phyloP scores from a whole-genome alignment of 352 stramenopile genomes.

The Phytophthora hibernalis region DNA sequence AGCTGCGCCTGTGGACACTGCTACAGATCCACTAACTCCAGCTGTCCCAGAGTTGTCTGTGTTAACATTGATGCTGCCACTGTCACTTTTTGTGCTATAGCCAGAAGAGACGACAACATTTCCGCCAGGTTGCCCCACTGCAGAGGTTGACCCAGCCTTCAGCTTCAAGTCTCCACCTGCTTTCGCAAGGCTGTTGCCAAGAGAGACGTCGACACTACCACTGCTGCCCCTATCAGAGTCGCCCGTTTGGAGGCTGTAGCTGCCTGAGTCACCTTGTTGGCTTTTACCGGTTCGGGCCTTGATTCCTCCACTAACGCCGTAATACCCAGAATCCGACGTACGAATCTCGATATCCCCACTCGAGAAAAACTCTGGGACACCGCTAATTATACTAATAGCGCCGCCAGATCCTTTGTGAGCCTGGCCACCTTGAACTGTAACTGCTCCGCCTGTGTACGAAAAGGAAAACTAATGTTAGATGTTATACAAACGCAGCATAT shows the following conservation, averaged over 20 bases:
- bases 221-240: slow-evolving; percentile 49
- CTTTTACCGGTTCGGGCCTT: slow-evolving; percentile 63
- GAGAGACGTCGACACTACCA: slow-evolving; percentile 29
- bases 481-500: not conserved
- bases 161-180: slow-evolving; percentile 34
- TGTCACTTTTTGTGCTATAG: slow-evolving; percentile 67
- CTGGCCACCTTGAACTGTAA: slow-evolving; percentile 56
- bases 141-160: slow-evolving; percentile 41
- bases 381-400: slow-evolving; percentile 52
- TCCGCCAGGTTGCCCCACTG: slow-evolving; percentile 67
- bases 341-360: slow-evolving; percentile 70
- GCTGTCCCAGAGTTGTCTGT: slow-evolving; percentile 76
- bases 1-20: slow-evolving; percentile 64
- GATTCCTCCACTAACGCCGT: slow-evolving; percentile 79
- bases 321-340: slow-evolving; percentile 68
- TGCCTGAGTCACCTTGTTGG: slow-evolving; percentile 62
- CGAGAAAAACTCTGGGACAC: slow-evolving; percentile 44
- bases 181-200: slow-evolving; percentile 30
- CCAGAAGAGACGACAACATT: slow-evolving; percentile 83
- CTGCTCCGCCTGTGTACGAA: slow-evolving; percentile 42
- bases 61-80: slow-evolving; percentile 76
- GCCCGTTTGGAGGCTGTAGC: slow-evolving; percentile 62
- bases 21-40: slow-evolving; percentile 82
- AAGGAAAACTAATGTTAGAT: slow-evolving; percentile 11
- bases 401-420: slow-evolving; percentile 60